Conservation (phyloP, 306 rosid genomes). For the Geum urbanum region DNA sequence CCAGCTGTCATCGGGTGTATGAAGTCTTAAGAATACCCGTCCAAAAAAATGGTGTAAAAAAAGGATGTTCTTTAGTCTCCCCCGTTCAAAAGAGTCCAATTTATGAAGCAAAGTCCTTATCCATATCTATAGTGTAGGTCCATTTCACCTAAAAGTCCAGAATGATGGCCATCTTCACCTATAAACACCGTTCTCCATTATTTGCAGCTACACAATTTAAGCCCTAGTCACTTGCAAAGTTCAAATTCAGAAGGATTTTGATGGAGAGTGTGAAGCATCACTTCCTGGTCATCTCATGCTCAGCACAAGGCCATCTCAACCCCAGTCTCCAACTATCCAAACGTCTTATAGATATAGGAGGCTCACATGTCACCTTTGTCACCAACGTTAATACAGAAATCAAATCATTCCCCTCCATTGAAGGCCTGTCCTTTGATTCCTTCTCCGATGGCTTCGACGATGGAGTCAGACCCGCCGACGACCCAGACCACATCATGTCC, state of each 20-base stretch:
- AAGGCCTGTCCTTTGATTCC: slow-evolving; percentile 9
- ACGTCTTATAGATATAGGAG: slow-evolving; percentile 3
- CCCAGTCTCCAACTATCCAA: slow-evolving; percentile 20
- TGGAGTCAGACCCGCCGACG: not conserved
- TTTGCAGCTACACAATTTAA: not conserved
- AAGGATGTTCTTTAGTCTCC: not conserved
- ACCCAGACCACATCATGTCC: not conserved
- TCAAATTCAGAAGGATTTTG: not conserved
- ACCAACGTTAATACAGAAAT: not conserved
- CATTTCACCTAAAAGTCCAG: not conserved
- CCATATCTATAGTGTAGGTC: not conserved
- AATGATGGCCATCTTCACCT: not conserved
- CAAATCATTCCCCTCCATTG: slow-evolving; percentile 1
- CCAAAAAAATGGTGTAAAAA: no score
- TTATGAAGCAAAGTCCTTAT: not conserved
- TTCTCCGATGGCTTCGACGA: slow-evolving; percentile 19
- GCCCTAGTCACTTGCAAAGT: not conserved
- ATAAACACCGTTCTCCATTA: not conserved
- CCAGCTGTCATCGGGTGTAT: no score
- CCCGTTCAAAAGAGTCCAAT: not conserved
- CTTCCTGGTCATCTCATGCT: slow-evolving; percentile 12
- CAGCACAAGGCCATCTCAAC: slow-evolving; percentile 16
- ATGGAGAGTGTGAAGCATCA: slow-evolving; percentile 6
- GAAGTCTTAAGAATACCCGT: no score
- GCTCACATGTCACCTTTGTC: slow-evolving; percentile 10